Evolutionary conservation across 768 basidiomycete species (phyloP), one percentile per base, ranked within the genome.

Genomic region (Phallus indusiatus): DNA sequence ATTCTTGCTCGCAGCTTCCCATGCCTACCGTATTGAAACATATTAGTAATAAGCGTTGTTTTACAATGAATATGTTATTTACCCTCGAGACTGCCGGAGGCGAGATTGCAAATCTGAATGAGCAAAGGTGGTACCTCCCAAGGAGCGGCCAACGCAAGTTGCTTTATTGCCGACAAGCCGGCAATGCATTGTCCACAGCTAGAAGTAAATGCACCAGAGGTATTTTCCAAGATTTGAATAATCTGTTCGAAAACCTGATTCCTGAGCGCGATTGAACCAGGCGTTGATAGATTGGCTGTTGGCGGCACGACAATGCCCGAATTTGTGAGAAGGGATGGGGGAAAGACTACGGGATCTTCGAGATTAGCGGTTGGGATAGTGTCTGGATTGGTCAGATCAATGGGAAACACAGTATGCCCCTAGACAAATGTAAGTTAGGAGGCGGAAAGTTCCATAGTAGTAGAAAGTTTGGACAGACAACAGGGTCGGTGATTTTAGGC

Each of bases 51-150:
- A 57, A 48, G 12, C 59, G 6, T 16, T 8, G 10, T 10, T 35
- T 22, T 16, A 37, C 47, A 14, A 18, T 21, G 36, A 5, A 11
- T 21, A 60, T n/a, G 56, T 18, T 16, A 20, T 21, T 16, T 42
- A 60, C 57, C 61, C 8, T 28, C 42, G 34, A 59, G 59, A 18
- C 54, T 46, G 53, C 20, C 33, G 9, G 35, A n/a, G 33, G 53
- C 42, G 18, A 59, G 22, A 48, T 62, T 62, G 42, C 61, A 62
- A 47, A 62, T 21, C 28, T 58, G 49, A 7, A 62, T 54, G 18
- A 62, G 47, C 11, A 60, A 51, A 20, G 56, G 53, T 2, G 61
- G 53, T 10, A 60, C 58, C 61, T 62, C 61, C 61, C 61, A 62
- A 20, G 61, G 59, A 18, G 58, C 61, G 1, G 56, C 47, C 6